A percentile compares a stretch with the other conserved stretches of the same genome.
These are phyloP conservation scores for Zoysia matrella DNA, from an alignment of 202 grass and related monocot genomes.

Conservation along the genomic window DNA sequence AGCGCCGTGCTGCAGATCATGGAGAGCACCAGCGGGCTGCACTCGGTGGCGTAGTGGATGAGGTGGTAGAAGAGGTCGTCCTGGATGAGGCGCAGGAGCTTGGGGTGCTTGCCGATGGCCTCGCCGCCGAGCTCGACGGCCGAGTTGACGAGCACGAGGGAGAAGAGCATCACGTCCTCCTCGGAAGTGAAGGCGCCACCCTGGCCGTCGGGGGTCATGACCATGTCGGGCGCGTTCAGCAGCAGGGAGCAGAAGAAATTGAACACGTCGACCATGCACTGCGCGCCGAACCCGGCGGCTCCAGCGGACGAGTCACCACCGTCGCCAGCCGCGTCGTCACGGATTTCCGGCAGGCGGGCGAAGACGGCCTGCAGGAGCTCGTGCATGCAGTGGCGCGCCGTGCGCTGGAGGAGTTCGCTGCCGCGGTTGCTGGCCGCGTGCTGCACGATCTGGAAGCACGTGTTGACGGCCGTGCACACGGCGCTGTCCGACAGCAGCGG, in stretches of 20 bases:
- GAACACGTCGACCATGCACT: constrained; percentile 90
- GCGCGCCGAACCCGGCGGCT: constrained; percentile 62
- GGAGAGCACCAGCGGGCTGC: constrained; percentile 82
- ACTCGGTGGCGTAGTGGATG: constrained; percentile 61
- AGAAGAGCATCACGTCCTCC: constrained; percentile 85
- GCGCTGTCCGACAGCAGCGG: constrained; percentile 74
- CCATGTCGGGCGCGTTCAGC: constrained; percentile 67
- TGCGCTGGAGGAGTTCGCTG: constrained; percentile 79
- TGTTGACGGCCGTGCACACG: constrained; percentile 78
- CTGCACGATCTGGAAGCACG: constrained; percentile 91
- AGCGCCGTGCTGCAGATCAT: constrained; percentile 96
- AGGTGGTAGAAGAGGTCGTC: constrained; percentile 90
- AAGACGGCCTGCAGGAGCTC: constrained; percentile 87
- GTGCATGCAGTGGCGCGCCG: constrained; percentile 78
- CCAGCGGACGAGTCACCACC: not conserved
- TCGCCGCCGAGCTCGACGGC: constrained; percentile 83
- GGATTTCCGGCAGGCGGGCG: constrained; percentile 66
- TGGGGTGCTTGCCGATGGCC: constrained; percentile 74
- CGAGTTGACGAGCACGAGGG: constrained; percentile 89
- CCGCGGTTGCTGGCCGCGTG: constrained; percentile 47
- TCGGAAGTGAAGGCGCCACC: constrained; percentile 71
- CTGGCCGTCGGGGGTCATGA: constrained; percentile 50
- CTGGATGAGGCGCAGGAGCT: constrained; percentile 75
- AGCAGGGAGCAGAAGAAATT: constrained; percentile 80
- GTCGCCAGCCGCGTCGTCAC: not conserved